phyloP scores from a whole-genome alignment of 257 asterid genomes.

The Ehretia macrophylla region DNA sequence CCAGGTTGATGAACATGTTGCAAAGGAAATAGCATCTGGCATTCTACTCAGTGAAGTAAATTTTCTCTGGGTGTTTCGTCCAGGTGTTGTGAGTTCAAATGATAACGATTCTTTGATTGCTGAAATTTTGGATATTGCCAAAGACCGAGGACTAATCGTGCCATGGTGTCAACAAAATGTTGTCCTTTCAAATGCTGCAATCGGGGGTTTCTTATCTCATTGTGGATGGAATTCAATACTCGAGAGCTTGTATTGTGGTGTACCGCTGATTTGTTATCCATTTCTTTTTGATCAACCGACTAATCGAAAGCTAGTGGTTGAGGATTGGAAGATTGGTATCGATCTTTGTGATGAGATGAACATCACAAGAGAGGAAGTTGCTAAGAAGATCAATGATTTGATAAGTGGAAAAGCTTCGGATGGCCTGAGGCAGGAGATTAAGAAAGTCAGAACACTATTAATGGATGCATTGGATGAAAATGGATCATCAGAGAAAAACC shows the following conservation, averaged over 20 bases:
- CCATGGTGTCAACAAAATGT: conserved; percentile 30
- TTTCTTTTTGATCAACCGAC: conserved; percentile 42
- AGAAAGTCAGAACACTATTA: conserved; percentile 23
- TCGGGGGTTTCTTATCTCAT: conserved; percentile 50
- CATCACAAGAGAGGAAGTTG: conserved; percentile 23
- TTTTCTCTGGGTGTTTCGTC: conserved; percentile 24
- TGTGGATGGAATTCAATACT: conserved; percentile 53
- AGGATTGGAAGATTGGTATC: conserved; percentile 52
- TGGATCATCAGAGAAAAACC: conserved; percentile 34
- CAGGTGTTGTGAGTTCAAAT: conserved; percentile 6
- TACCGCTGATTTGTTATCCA: conserved; percentile 50
- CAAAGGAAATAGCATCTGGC: conserved; percentile 22
- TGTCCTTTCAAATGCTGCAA: conserved; percentile 25
- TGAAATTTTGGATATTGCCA: conserved; percentile 21
- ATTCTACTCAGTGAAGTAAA: conserved; percentile 12
- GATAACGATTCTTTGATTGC: conserved; percentile 24
- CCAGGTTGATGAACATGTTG: conserved; percentile 1
- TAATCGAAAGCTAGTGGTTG: conserved; percentile 50
- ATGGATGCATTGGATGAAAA: conserved; percentile 14
- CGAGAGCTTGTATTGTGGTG: conserved; percentile 46
- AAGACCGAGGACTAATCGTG: conserved; percentile 33
- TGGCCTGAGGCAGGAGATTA: conserved; percentile 22
- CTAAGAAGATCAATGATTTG: conserved; percentile 28
- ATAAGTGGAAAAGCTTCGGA: conserved; percentile 27
- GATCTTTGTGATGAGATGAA: conserved; percentile 33